phyloP scores from a whole-genome alignment of 176 grass and related monocot species.

The barley (Hordeum vulgare) region DNA sequence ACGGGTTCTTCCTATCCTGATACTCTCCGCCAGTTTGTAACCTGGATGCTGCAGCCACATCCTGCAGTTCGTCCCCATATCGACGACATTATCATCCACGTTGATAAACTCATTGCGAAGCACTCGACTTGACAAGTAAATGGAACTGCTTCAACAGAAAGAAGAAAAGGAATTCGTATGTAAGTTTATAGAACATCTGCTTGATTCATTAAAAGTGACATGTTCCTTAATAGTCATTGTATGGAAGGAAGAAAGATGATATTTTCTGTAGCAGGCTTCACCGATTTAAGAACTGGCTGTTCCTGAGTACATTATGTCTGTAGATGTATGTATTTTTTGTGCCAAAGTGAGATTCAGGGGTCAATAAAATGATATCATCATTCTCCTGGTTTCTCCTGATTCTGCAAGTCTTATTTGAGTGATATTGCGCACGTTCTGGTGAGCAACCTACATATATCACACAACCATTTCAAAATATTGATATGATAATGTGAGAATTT shows the following conservation, averaged over 20 bases:
- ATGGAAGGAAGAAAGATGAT: neutral
- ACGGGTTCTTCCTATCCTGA: slow-evolving; percentile 45
- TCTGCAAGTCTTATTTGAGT: neutral
- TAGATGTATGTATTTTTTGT: slow-evolving; percentile 21
- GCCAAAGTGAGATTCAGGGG: neutral
- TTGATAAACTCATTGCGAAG: slow-evolving; percentile 84
- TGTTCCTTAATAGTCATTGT: slow-evolving; percentile 11
- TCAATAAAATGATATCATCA: slow-evolving; percentile 7
- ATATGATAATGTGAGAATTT: neutral
- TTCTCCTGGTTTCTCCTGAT: neutral
- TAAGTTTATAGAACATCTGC: slow-evolving; percentile 18
- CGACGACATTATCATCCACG: slow-evolving; percentile 85
- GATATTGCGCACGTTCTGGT: neutral
- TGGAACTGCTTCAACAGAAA: neutral
- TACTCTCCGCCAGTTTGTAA: slow-evolving; percentile 58
- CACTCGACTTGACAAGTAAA: slow-evolving; percentile 47
- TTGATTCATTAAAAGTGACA: slow-evolving; percentile 32
- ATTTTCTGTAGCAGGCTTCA: neutral
- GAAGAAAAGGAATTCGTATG: slow-evolving; percentile 5
- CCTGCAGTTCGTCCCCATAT: slow-evolving; percentile 70
- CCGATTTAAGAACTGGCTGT: neutral
- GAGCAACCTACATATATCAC: too few relatives aligned
- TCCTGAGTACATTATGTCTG: neutral
- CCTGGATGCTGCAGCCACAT: slow-evolving; percentile 93
- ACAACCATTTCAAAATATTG: neutral